phyloP scores from a whole-genome alignment of 768 basidiomycete species.

The Sporobolomyces pararoseus region DNA sequence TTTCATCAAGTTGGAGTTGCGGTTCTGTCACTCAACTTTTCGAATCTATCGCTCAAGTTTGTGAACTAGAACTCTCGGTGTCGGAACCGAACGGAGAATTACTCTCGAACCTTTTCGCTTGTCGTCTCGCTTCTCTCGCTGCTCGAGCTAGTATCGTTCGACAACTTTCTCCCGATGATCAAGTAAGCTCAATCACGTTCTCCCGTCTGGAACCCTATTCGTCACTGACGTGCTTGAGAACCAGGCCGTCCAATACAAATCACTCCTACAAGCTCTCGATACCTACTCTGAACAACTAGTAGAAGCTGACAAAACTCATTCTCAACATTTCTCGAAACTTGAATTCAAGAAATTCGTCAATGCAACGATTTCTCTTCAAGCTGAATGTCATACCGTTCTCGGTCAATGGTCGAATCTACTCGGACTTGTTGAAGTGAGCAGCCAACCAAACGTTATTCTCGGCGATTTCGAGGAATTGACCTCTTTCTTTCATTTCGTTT shows the following conservation, averaged over 20 bases:
- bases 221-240: neutral
- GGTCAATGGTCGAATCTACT: neutral
- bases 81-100: neutral
- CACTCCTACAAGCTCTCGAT: neutral
- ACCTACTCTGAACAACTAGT: neutral
- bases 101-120: neutral
- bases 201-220: too few species aligned
- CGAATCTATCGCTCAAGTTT: neutral
- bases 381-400: neutral
- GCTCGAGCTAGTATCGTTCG: neutral
- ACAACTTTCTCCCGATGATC: neutral
- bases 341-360: neutral
- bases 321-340: neutral
- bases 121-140: slow-evolving; percentile 1
- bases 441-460: neutral
- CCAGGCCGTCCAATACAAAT: too few species aligned
- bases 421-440: neutral
- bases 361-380: neutral
- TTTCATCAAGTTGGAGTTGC: neutral
- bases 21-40: neutral
- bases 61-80: neutral
- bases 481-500: too few species aligned
- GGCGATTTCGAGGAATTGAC: too few species aligned
- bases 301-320: neutral
- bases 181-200: neutral